A percentile compares a stretch with the other conserved stretches of the same genome.
These are phyloP conservation scores for Candida palmyrensis DNA, from an alignment of 805 yeast genomes.

Conservation along the genomic window DNA sequence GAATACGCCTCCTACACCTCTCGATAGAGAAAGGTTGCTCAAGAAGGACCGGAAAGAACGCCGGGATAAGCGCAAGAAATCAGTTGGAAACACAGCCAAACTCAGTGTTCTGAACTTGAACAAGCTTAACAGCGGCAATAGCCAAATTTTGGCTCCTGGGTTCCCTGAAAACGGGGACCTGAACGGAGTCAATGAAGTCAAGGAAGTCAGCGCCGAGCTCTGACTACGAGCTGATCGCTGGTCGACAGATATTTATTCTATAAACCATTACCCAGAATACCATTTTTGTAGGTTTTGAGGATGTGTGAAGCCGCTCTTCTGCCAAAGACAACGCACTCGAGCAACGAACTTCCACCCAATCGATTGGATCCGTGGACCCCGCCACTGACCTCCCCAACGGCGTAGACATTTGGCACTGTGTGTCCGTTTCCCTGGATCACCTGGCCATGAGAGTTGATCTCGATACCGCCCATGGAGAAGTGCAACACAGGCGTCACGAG, in stretches of 20 bases:
- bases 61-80: constrained; percentile 31
- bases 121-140: constrained; percentile 6
- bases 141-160: neutral
- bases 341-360: constrained; percentile 52
- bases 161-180: constrained; percentile 1
- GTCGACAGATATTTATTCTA: neutral
- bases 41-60: constrained; percentile 37
- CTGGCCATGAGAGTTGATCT: constrained; percentile 15
- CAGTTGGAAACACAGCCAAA: constrained; percentile 9
- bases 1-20: constrained; percentile 5
- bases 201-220: too few relatives aligned
- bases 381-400: constrained; percentile 65
- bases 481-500: constrained; percentile 53
- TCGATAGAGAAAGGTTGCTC: constrained; percentile 22
- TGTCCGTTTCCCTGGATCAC: constrained; percentile 17
- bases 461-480: constrained; percentile 25
- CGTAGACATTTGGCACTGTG: constrained; percentile 45
- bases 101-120: constrained; percentile 16
- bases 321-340: constrained; percentile 61
- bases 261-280: neutral
- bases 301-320: constrained; percentile 11
- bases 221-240: neutral
- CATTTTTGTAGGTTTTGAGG: neutral
- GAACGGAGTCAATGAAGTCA: too few relatives aligned
- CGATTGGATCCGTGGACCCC: constrained; percentile 65